A percentile compares a stretch with the other conserved stretches of the same genome.
Conservation (phyloP, 2,329 filamentous ascomycete species). For the Sporothrix dimorphospora region DNA sequence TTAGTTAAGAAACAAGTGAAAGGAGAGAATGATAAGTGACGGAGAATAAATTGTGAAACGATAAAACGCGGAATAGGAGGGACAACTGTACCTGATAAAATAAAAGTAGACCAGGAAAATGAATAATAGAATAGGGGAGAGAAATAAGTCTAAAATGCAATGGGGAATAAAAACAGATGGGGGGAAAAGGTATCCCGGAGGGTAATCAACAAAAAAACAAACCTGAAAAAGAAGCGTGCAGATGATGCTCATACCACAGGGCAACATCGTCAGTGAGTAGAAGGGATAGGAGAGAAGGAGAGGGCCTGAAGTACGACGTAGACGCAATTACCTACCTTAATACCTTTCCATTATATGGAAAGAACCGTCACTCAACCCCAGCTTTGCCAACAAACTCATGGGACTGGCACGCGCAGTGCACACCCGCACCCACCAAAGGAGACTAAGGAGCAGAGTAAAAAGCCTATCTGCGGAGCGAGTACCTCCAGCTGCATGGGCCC, state of each 20-base stretch:
- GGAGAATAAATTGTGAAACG: not conserved
- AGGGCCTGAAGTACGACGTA: not conserved
- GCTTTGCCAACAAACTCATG: constrained; percentile 20
- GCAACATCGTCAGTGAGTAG: not conserved
- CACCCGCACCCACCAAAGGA: not conserved
- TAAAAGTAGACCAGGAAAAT: not conserved
- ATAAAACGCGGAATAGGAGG: not conserved
- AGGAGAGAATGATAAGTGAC: not conserved
- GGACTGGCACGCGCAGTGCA: not conserved
- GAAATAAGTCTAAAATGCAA: not conserved
- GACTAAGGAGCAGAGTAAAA: not conserved
- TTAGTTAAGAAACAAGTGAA: not conserved
- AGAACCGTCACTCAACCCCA: constrained; percentile 20
- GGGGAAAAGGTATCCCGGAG: not conserved
- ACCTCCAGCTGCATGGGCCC: constrained; percentile 11
- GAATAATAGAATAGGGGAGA: not conserved
- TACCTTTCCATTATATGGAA: not conserved
- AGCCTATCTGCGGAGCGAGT: not conserved
- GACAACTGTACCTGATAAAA: not conserved
- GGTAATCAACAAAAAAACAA: not conserved
- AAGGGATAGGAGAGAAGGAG: not conserved
- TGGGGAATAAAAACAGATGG: not conserved
- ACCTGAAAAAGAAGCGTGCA: not conserved
- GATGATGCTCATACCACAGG: not conserved
- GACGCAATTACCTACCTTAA: constrained; percentile 6